Conservation (phyloP, 176 grass and related monocot genomes). For the Olyra latifolia region DNA sequence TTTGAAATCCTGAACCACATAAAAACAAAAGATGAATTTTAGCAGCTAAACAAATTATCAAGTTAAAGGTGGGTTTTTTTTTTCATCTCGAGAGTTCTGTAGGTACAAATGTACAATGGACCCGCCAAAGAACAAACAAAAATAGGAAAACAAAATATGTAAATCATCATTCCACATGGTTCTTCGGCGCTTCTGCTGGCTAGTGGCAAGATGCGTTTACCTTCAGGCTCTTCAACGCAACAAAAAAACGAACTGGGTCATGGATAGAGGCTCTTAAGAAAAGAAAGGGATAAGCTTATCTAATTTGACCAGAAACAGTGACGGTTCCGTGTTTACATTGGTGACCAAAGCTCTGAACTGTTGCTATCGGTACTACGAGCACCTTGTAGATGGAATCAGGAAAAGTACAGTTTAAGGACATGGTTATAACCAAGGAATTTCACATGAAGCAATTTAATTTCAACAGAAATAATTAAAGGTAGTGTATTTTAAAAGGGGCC, state of each 20-base stretch:
- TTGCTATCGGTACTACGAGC: background rate
- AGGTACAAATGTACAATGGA: background rate
- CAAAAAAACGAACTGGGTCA: background rate
- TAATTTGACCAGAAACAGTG: constrained; percentile 38
- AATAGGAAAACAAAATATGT: background rate
- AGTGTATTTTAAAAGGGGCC: too few species aligned
- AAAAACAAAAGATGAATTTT: background rate
- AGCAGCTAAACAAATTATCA: background rate
- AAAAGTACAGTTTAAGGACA: background rate
- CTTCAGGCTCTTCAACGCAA: background rate
- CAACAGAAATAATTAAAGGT: too few species aligned
- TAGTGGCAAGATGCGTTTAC: background rate
- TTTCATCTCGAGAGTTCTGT: background rate
- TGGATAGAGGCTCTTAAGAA: background rate
- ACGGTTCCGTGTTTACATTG: constrained; percentile 22
- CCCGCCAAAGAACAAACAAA: background rate
- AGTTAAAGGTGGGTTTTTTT: background rate
- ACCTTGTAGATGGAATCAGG: background rate
- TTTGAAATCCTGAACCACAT: too few species aligned
- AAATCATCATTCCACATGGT: background rate
- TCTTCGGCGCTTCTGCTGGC: background rate
- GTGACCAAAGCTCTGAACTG: background rate
- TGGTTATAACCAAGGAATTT: too few species aligned
- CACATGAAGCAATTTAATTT: too few species aligned
- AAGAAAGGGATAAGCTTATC: constrained; percentile 23